phyloP scores from a whole-genome alignment of 805 yeast species.

The Scheffersomyces coipomensis region DNA sequence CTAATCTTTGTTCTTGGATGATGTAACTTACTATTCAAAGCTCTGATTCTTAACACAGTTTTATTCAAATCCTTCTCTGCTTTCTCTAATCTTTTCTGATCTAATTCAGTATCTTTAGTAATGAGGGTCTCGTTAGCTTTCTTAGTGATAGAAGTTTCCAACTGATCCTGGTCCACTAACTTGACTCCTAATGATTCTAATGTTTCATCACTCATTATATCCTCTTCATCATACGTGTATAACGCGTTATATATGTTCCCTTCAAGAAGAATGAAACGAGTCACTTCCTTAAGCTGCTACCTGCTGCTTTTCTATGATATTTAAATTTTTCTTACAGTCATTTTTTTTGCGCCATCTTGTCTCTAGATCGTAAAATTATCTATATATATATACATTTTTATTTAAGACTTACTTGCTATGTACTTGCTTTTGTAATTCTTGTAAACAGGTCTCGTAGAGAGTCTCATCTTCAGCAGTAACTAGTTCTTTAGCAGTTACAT shows the following conservation, averaged over 20 bases:
- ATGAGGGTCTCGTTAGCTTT: constrained; percentile 65
- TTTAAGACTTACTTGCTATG: not conserved
- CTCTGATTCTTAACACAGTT: constrained; percentile 39
- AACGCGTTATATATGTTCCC: not conserved
- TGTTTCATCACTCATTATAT: constrained; percentile 5
- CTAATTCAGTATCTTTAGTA: constrained; percentile 67
- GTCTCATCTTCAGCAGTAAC: constrained; percentile 21
- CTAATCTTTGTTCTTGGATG: constrained; percentile 64
- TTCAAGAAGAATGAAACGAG: not conserved
- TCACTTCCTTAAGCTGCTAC: not conserved
- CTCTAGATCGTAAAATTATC: not conserved
- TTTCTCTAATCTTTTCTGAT: constrained; percentile 71
- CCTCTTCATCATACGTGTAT: not conserved
- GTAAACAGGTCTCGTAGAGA: constrained; percentile 24
- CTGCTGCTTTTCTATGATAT: not conserved
- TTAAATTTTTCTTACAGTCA: not conserved
- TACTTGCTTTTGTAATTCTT: constrained; percentile 20
- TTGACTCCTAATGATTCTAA: constrained; percentile 34
- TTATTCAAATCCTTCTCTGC: constrained; percentile 49
- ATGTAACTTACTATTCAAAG: constrained; percentile 47
- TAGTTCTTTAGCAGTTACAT: constrained; percentile 17
- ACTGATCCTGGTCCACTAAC: constrained; percentile 72
- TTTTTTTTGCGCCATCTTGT: too few species aligned
- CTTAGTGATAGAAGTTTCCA: constrained; percentile 72
- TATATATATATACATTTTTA: not conserved